Percentiles rank a stretch among this genome's conserved stretches.
Evolutionary conservation across 257 asterid genomes (phyloP).

Genomic region (Dorcoceras hygrometricum): DNA sequence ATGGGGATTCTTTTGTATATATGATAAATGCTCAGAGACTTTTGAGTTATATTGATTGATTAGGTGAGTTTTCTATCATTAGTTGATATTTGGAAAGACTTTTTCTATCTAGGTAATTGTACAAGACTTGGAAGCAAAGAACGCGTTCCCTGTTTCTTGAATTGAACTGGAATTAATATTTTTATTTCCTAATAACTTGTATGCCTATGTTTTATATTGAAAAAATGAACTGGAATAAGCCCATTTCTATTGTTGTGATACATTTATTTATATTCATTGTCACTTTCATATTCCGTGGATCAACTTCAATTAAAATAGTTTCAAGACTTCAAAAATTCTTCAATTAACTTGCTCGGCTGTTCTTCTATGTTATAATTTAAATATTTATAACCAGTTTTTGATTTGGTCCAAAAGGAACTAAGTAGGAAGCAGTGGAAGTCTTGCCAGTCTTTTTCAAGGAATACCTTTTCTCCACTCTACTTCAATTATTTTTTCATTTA

Average conservation of each 20-base stretch:
- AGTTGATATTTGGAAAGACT: not conserved
- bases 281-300: not conserved
- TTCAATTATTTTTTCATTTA: not conserved
- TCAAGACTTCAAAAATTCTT: not conserved
- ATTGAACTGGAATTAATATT: not conserved
- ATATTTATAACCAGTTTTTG: not conserved
- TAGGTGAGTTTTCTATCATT: conserved; percentile 32
- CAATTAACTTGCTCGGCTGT: conserved; percentile 11
- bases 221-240: not conserved
- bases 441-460: conserved; percentile 19
- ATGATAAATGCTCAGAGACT: conserved; percentile 20
- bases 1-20: not conserved
- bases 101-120: not conserved
- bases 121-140: conserved; percentile 27
- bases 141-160: conserved; percentile 26
- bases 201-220: not conserved
- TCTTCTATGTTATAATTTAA: conserved; percentile 5
- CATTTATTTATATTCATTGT: not conserved
- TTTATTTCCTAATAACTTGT: not conserved
- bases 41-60: conserved; percentile 29
- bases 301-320: not conserved
- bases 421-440: conserved; percentile 13
- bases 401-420: conserved; percentile 27
- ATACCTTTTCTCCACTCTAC: not conserved
- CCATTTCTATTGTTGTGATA: not conserved